These are phyloP conservation scores for Melastoma malabathricum DNA, from an alignment of 345 rosid species.

Conservation along the genomic window DNA sequence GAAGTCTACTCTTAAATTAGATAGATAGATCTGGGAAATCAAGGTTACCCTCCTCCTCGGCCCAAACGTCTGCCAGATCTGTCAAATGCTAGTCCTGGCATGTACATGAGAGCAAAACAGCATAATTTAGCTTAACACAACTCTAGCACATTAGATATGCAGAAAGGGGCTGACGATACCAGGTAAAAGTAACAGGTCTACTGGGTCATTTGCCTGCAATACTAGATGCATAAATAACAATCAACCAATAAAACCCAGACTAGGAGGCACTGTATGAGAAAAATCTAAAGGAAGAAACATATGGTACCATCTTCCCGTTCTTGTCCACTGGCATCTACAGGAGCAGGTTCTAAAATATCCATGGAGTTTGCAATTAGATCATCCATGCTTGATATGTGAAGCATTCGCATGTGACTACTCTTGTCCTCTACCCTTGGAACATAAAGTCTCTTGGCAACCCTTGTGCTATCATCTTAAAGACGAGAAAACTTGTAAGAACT, in stretches of 20 bases:
- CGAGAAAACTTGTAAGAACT: constrained; percentile 1
- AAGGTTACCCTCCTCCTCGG: constrained; percentile 90
- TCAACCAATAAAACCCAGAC: background rate
- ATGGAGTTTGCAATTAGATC: constrained; percentile 82
- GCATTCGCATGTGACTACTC: constrained; percentile 82
- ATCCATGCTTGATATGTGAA: constrained; percentile 51
- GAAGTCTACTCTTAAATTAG: background rate
- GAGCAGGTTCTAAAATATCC: constrained; percentile 88
- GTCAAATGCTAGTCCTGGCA: constrained; percentile 90
- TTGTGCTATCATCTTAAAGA: constrained; percentile 20
- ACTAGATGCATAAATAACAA: constrained; percentile 19
- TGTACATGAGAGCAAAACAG: background rate
- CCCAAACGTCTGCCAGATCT: constrained; percentile 82
- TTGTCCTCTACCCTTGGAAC: constrained; percentile 94
- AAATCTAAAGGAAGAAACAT: background rate
- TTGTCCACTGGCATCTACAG: constrained; percentile 50
- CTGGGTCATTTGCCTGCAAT: constrained; percentile 61
- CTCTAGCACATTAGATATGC: background rate
- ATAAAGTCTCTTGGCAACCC: constrained; percentile 48
- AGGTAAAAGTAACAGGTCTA: constrained; percentile 76
- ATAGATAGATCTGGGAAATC: background rate
- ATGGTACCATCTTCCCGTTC: constrained; percentile 71
- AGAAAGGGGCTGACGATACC: constrained; percentile 26
- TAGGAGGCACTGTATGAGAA: background rate
- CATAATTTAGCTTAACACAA: background rate